Percentiles rank a stretch among this genome's conserved stretches.
Conservation (phyloP, 2,329 filamentous ascomycete species). For the Stagonosporopsis tanaceti region DNA sequence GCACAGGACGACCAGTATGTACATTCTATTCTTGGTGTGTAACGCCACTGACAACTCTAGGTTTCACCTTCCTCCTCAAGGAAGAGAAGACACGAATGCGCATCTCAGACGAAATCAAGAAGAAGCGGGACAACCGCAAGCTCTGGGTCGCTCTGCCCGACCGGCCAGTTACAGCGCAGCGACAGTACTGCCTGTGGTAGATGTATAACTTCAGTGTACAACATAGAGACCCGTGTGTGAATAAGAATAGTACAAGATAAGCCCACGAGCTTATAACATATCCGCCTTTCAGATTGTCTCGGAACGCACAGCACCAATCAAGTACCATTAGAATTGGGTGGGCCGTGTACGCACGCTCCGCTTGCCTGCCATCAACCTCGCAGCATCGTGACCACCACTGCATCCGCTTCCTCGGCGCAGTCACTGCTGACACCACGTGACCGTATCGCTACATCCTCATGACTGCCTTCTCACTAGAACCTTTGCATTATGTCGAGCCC, state of each 20-base stretch:
- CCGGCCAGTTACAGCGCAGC: conserved; percentile 81
- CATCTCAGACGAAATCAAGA: conserved; percentile 77
- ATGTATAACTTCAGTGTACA: conserved; percentile 9
- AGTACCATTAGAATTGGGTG: too few species aligned
- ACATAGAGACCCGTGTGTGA: conserved; percentile 14
- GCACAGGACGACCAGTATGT: conserved; percentile 78
- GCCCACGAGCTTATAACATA: conserved; percentile 17
- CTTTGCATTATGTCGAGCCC: background rate
- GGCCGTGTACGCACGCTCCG: background rate
- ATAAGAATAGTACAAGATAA: conserved; percentile 7
- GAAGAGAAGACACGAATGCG: conserved; percentile 91
- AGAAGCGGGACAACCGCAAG: conserved; percentile 76
- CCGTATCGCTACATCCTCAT: background rate
- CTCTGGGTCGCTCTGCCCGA: conserved; percentile 91
- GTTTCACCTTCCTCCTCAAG: conserved; percentile 82
- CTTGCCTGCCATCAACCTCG: background rate
- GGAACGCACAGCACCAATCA: background rate
- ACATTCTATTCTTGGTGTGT: too few species aligned
- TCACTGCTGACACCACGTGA: conserved; percentile 2
- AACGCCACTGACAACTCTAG: conserved; percentile 53
- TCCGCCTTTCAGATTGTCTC: background rate
- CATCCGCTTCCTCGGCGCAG: background rate
- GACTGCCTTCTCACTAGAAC: background rate
- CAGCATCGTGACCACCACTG: background rate
- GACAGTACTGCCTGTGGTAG: conserved; percentile 93